Evolutionary conservation across 495 filamentous ascomycete species (phyloP).

Genomic region (Antarctomyces pellizariae): DNA sequence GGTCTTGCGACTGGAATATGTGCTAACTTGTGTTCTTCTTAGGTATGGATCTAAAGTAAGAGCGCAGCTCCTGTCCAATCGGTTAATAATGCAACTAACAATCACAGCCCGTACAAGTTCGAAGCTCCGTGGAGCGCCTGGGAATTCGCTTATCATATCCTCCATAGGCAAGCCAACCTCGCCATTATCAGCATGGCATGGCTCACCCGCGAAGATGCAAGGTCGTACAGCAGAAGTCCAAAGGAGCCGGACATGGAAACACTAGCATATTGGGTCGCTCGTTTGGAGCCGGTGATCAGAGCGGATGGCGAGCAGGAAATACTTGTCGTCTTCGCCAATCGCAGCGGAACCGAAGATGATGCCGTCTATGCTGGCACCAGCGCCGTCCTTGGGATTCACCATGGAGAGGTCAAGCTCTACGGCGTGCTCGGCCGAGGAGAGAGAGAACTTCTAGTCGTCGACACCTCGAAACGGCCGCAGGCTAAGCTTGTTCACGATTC

Average conservation of each 20-base stretch:
- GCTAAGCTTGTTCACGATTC: conserved; percentile 9
- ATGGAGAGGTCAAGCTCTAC: conserved; percentile 41
- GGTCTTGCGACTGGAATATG: conserved; percentile 1
- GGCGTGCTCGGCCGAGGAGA: conserved; percentile 41
- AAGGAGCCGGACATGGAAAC: conserved; percentile 54
- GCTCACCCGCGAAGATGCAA: conserved; percentile 35
- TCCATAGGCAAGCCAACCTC: conserved; percentile 40
- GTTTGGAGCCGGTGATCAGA: conserved; percentile 49
- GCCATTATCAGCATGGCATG: conserved; percentile 80
- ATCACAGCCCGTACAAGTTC: conserved; percentile 42
- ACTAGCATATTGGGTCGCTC: conserved; percentile 72
- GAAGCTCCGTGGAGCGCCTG: conserved; percentile 52
- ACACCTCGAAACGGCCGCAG: conserved; percentile 18
- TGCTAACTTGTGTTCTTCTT: conserved; percentile 4
- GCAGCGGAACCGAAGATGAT: conserved; percentile 43
- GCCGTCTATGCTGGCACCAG: conserved; percentile 71
- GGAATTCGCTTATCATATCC: conserved; percentile 64
- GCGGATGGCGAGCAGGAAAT: conserved; percentile 33
- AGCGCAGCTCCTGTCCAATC: not conserved
- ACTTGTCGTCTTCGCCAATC: conserved; percentile 66
- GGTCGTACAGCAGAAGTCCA: conserved; percentile 18
- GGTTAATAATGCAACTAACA: conserved; percentile 3
- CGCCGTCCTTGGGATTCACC: conserved; percentile 49
- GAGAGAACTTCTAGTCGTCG: conserved; percentile 39
- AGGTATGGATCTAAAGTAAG: conserved; percentile 50